Conservation (phyloP, 768 basidiomycete species). For the Lactarius psammicola region DNA sequence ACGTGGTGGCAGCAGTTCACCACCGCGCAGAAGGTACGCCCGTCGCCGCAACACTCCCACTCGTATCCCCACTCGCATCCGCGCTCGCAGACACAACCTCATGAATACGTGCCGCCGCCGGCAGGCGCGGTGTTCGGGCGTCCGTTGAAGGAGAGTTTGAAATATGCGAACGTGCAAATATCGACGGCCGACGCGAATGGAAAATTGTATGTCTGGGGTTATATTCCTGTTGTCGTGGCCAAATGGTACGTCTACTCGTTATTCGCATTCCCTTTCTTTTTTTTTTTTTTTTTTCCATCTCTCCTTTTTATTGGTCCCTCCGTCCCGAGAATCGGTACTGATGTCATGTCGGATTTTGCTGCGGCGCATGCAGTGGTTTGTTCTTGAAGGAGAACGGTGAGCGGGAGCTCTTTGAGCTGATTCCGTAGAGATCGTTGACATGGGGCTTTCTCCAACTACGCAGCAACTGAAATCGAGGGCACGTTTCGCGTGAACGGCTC, state of each 20-base stretch:
- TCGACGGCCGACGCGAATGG: conserved; percentile 83
- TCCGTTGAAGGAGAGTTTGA: conserved; percentile 78
- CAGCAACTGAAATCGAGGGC: conserved; percentile 87
- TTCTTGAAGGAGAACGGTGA: conserved; percentile 92
- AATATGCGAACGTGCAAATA: conserved; percentile 90
- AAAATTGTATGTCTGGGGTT: conserved; percentile 87
- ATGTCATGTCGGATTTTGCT: background rate
- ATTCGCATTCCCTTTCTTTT: conserved; percentile 6
- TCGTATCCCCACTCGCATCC: conserved; percentile 11
- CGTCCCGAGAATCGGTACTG: background rate
- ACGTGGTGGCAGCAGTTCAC: conserved; percentile 84
- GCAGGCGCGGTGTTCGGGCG: conserved; percentile 72
- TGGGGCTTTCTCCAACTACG: background rate
- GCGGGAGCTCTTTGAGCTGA: conserved; percentile 23
- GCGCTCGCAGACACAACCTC: conserved; percentile 12
- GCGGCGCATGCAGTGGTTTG: conserved; percentile 57
- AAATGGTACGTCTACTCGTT: conserved; percentile 68
- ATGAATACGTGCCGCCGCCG: conserved; percentile 37
- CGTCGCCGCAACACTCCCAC: conserved; percentile 31
- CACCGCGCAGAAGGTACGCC: conserved; percentile 56
- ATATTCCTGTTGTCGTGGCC: conserved; percentile 95
- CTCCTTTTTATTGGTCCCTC: conserved; percentile 7
- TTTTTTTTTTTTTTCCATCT: conserved; percentile 24
- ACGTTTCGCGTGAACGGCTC: conserved; percentile 97
- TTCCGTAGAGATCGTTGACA: conserved; percentile 1